These are phyloP conservation scores for Suhomyces taliae DNA, from an alignment of 1,139 yeast genomes.

Conservation along the genomic window DNA sequence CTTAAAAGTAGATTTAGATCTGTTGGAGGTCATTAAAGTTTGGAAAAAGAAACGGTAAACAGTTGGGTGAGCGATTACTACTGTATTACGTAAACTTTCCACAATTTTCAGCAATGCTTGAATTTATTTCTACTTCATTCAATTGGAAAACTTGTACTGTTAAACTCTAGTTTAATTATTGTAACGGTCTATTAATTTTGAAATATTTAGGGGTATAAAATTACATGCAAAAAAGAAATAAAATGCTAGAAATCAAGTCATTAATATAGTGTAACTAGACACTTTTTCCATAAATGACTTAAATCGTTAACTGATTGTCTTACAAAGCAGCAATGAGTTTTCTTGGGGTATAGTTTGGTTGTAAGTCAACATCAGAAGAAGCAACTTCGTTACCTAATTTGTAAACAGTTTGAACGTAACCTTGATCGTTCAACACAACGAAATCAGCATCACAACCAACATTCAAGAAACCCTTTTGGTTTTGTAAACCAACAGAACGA, in stretches of 20 bases:
- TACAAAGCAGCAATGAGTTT: conserved; percentile 13
- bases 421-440: conserved; percentile 47
- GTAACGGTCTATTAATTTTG: not conserved
- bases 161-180: not conserved
- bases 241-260: conserved; percentile 2
- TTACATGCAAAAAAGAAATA: conserved; percentile 1
- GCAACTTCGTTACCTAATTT: conserved; percentile 47
- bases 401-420: conserved; percentile 50
- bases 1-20: no score
- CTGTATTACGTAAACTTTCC: no score
- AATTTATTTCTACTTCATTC: no score
- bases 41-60: no score
- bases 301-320: not conserved
- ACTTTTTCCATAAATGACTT: not conserved
- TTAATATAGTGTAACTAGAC: not conserved
- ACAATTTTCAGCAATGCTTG: not conserved
- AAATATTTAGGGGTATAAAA: not conserved
- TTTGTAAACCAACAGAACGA: conserved; percentile 42
- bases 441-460: conserved; percentile 63
- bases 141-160: not conserved
- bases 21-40: no score
- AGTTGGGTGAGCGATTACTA: no score
- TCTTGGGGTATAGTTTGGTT: conserved; percentile 5
- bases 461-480: conserved; percentile 51
- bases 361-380: conserved; percentile 13